Percentiles rank a stretch among this genome's conserved stretches.
These are phyloP conservation scores for Colletotrichum sp. DNA, from an alignment of 2,329 filamentous ascomycete genomes.

Conservation along the genomic window DNA sequence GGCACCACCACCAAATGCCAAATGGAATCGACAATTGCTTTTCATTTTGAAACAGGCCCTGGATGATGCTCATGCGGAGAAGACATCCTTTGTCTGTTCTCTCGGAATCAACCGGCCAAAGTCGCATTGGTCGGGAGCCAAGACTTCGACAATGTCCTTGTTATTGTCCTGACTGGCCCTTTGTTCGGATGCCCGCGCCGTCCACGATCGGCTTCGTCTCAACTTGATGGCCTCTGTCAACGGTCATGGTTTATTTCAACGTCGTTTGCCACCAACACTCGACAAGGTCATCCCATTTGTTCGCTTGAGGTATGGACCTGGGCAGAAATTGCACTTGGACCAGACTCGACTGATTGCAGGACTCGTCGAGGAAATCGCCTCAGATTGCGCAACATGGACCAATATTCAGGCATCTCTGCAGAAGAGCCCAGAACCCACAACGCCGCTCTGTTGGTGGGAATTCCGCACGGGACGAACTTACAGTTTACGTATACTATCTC, in stretches of 20 bases:
- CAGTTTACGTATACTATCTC: not conserved
- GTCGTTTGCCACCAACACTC: not conserved
- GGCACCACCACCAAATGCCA: not conserved
- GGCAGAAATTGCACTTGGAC: not conserved
- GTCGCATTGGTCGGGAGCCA: slow-evolving; percentile 3
- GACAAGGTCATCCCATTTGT: not conserved
- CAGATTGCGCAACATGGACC: not conserved
- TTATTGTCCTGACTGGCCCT: not conserved
- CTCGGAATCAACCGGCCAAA: slow-evolving; percentile 15
- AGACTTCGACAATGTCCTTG: not conserved
- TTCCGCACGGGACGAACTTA: not conserved
- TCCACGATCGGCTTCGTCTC: not conserved
- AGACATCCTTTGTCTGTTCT: not conserved
- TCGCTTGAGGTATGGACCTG: not conserved
- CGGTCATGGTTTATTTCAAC: not conserved
- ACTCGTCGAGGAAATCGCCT: not conserved
- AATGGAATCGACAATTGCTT: not conserved
- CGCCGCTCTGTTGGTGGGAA: not conserved
- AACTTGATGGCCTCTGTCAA: not conserved
- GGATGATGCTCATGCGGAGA: not conserved
- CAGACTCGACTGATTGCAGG: not conserved
- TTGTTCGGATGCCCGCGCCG: not conserved
- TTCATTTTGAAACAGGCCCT: slow-evolving; percentile 3
- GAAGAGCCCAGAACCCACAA: not conserved
- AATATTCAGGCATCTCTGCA: not conserved